These are phyloP conservation scores for Zoysia pacifica DNA, from an alignment of 176 grass and related monocot species.

Conservation along the genomic window DNA sequence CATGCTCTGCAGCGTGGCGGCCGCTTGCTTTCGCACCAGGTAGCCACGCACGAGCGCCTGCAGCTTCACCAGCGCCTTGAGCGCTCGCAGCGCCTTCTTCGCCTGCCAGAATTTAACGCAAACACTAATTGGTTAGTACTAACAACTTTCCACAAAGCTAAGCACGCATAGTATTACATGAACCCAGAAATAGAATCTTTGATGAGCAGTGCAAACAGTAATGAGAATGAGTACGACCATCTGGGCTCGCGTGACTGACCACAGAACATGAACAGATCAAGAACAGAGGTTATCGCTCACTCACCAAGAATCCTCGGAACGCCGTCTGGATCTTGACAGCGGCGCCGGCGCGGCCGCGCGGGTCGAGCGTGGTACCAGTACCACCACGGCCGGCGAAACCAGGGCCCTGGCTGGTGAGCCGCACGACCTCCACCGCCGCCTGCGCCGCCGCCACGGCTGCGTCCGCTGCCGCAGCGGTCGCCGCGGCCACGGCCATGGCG, in stretches of 20 bases:
- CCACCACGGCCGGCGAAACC: neutral
- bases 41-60: conserved; percentile 91
- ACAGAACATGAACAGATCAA: neutral
- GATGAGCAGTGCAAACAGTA: neutral
- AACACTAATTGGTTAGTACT: neutral
- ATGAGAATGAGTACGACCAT: neutral
- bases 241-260: neutral
- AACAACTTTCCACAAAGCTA: neutral
- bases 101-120: conserved; percentile 37
- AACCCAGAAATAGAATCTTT: conserved; percentile 1
- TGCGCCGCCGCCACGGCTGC: conserved; percentile 78
- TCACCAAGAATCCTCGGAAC: conserved; percentile 80
- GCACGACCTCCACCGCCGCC: conserved; percentile 80
- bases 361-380: neutral
- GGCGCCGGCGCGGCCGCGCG: conserved; percentile 22
- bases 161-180: neutral
- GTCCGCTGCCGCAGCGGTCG: conserved; percentile 68
- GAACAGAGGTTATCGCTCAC: neutral
- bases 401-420: conserved; percentile 69
- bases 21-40: conserved; percentile 77
- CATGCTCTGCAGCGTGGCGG: conserved; percentile 84
- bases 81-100: conserved; percentile 83
- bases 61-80: conserved; percentile 91
- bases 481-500: conserved; percentile 84
- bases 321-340: conserved; percentile 91